Evolutionary conservation across 805 yeast genomes (phyloP).

Genomic region (Huiozyma naganishii): DNA sequence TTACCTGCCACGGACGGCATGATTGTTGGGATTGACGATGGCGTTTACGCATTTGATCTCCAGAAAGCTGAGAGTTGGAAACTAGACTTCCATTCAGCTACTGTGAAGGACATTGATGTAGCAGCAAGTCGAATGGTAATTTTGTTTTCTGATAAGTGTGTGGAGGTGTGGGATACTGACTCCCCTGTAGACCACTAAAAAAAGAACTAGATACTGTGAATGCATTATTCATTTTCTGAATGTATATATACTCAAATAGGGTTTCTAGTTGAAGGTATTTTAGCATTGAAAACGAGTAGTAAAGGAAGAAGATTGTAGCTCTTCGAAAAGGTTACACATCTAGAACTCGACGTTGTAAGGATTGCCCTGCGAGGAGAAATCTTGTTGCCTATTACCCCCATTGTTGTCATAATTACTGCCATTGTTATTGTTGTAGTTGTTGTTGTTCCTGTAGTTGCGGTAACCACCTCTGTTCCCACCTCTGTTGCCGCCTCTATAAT

Average conservation of each 20-base stretch:
- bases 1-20: slow-evolving; percentile 13
- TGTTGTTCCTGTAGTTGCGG: slow-evolving; percentile 3
- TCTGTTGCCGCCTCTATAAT: slow-evolving; percentile 7
- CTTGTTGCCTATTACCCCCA: background rate
- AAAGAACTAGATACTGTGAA: too few relatives aligned
- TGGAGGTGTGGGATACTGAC: background rate
- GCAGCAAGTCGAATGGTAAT: slow-evolving; percentile 13
- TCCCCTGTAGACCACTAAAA: too few relatives aligned
- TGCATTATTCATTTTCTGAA: too few relatives aligned
- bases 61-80: slow-evolving; percentile 24
- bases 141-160: slow-evolving; percentile 1
- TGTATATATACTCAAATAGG: too few relatives aligned
- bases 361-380: background rate
- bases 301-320: too few relatives aligned
- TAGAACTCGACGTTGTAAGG: slow-evolving; percentile 6
- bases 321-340: background rate
- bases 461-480: slow-evolving; percentile 8
- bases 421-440: slow-evolving; percentile 8
- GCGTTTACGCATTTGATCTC: slow-evolving; percentile 22
- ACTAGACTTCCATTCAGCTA: slow-evolving; percentile 26
- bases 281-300: too few relatives aligned
- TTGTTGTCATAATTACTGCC: slow-evolving; percentile 4
- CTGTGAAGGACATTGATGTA: slow-evolving; percentile 16
- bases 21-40: slow-evolving; percentile 19
- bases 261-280: too few relatives aligned